Percentiles rank a stretch among this genome's conserved stretches.
Evolutionary conservation across 1,139 yeast species (phyloP).

Genomic region (Scheffersomyces illinoinensis): DNA sequence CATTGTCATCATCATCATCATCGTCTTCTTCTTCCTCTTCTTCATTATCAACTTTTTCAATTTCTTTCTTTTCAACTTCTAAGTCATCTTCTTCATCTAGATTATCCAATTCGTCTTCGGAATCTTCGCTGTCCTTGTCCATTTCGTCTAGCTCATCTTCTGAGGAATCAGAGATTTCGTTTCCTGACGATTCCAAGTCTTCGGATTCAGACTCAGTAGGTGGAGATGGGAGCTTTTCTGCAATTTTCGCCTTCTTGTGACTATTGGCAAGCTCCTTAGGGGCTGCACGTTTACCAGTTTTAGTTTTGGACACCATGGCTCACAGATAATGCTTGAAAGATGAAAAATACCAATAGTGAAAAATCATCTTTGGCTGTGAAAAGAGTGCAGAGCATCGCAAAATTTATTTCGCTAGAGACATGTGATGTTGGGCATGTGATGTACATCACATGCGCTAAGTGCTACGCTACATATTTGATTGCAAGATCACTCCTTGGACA

Average conservation of each 20-base stretch:
- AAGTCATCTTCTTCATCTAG: slow-evolving; percentile 16
- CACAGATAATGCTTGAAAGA: neutral
- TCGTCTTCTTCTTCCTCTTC: slow-evolving; percentile 16
- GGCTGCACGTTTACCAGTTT: slow-evolving; percentile 37
- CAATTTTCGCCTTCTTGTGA: slow-evolving; percentile 31
- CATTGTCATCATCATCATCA: slow-evolving; percentile 11
- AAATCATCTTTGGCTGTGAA: neutral
- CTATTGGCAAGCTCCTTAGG: slow-evolving; percentile 16
- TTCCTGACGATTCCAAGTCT: slow-evolving; percentile 16
- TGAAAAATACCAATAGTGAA: neutral
- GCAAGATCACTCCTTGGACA: neutral
- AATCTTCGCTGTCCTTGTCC: slow-evolving; percentile 13
- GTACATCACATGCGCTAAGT: neutral
- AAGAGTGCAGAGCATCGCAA: slow-evolving; percentile 1
- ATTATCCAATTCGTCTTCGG: slow-evolving; percentile 23
- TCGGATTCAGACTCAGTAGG: slow-evolving; percentile 20
- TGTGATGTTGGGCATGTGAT: neutral
- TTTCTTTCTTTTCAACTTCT: slow-evolving; percentile 17
- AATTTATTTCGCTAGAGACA: neutral
- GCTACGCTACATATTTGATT: neutral
- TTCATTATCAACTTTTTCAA: slow-evolving; percentile 16
- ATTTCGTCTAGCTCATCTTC: slow-evolving; percentile 13
- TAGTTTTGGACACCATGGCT: slow-evolving; percentile 7
- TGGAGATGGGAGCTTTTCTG: slow-evolving; percentile 18
- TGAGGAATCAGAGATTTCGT: slow-evolving; percentile 4